Evolutionary conservation across 2,329 filamentous ascomycete species (phyloP), one percentile per base, ranked within the genome.

Genomic region (Claviceps maximensis): DNA sequence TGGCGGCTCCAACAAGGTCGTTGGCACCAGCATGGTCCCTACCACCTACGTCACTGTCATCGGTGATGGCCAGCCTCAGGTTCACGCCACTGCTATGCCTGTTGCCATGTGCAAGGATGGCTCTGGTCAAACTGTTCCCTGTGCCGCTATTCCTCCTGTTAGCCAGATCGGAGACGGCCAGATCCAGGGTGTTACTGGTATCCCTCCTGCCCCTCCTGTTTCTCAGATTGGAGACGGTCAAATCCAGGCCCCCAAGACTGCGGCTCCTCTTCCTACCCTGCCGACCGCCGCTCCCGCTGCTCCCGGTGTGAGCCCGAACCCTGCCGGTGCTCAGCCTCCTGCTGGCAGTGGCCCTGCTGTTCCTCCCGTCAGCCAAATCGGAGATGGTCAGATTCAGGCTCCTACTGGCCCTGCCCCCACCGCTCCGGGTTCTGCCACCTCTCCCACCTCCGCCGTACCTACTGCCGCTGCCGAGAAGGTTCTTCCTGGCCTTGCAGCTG

Each of bases 41-140:
- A 78, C 76, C 10, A 75, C 76, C 2, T 61, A 76, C 9, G 69
- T 79, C 36, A 71, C 72, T n/a, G 71, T 71, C 38, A 59, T 76
- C 13, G 52, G 61, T n/a, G 74, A 77, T 53, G 74, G 74, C 44
- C 74, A 76, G 63, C 71, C 73, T 29, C 73, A 76, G 64, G 72
- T 73, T 21, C 60, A 72, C 53, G 72, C 73, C 2, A 76, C 75
- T 0, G 65, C 61, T 0, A 61, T 72, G 6, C 64, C 68, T 7
- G 62, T 76, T 2, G 71, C 74, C 10, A 67, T 79, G 56, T 79
- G 74, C 63, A 72, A 78, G 63, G 77, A 78, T 54, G 65, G 66
- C 7, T 67, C 69, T 49, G 67, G 67, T 33, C 73, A 83, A 56
- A 74, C 70, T 2, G 73, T 71, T 0, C 71, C 72, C 19, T 76